Evolutionary conservation across 495 filamentous ascomycete species (phyloP).

Genomic region (Glonium stellatum): DNA sequence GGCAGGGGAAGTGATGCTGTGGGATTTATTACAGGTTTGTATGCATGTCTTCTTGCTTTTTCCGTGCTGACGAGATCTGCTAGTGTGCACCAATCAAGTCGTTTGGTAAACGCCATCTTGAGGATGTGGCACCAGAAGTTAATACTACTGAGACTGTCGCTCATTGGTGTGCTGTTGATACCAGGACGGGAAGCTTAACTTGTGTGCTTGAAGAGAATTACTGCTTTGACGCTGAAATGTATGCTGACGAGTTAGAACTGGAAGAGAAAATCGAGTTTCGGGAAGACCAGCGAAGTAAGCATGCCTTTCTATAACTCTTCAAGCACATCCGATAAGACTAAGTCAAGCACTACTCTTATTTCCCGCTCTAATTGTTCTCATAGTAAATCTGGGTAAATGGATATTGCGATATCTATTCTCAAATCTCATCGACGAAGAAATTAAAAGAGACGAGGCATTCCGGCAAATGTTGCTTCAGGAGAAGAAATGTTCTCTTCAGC

Average conservation of each 20-base stretch:
- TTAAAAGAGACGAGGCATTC: constrained; percentile 67
- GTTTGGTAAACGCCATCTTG: constrained; percentile 88
- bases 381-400: constrained; percentile 97
- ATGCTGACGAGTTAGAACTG: constrained; percentile 76
- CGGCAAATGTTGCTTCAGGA: constrained; percentile 58
- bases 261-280: constrained; percentile 70
- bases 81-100: constrained; percentile 77
- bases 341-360: not conserved
- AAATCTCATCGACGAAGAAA: constrained; percentile 82
- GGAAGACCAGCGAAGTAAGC: constrained; percentile 90
- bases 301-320: not conserved
- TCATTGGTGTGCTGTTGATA: constrained; percentile 93
- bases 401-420: constrained; percentile 88
- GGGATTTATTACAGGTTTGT: constrained; percentile 79
- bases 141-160: constrained; percentile 84
- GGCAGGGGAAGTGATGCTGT: constrained; percentile 89
- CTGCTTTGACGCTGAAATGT: constrained; percentile 96
- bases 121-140: constrained; percentile 80
- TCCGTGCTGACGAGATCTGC: not conserved
- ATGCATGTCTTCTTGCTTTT: not conserved
- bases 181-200: constrained; percentile 80
- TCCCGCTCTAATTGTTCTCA: not conserved
- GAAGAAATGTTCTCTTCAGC: constrained; percentile 50
- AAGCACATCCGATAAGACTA: not conserved
- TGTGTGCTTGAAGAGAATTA: constrained; percentile 90